Base-by-base conservation (phyloP, 2,329 filamentous ascomycete genomes). In the Exophiala bonariae region DNA sequence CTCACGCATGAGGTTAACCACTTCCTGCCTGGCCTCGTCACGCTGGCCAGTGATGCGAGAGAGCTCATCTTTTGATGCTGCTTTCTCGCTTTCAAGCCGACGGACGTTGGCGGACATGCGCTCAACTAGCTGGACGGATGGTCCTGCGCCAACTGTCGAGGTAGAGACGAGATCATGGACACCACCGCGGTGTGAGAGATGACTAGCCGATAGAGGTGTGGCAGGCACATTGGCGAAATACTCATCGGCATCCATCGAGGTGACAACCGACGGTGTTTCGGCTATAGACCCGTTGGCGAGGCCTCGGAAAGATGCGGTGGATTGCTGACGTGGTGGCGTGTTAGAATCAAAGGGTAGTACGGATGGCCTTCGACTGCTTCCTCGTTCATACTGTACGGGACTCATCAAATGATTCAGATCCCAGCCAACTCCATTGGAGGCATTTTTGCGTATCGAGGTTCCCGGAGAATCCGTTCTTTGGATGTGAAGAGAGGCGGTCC, bases 51-150 rank as follows among this genome's bases (percentile, higher is more conserved):
- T 83, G 14, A 99, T 79, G 6, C 92, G 78, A 0, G 79, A 76
- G 55, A 96, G 76, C 66, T 99, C 93, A 63, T 99, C 93, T 61
- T 87, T 89, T 11, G 85, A 84, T 1, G 86, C 87, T 1, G 93
- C 88, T 63, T 95, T 95, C 64, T 99, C 93, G 39, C 83, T 89
- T 64, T 99, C 93, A 0, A 99, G 76, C 4, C 92, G 82, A 8
- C 93, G 86, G 35, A 99, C 91, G 0, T 90, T 89, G 2, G 91
- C 89, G 62, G 88, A 95, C 89, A 99, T 95, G 43, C 92, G 82
- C 70, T 97, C 93, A 13, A 99, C 91, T 1, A 99, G 80, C 68
- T 97, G 92, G 1, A 99, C 92, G 0, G 87, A 92, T 0, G 93
- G 93, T 0, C 93, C 93, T 0, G 92, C 91, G 0, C 85, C 92